Conservation (phyloP, 2,329 filamentous ascomycete species). For the Colletotrichum falcatum region DNA sequence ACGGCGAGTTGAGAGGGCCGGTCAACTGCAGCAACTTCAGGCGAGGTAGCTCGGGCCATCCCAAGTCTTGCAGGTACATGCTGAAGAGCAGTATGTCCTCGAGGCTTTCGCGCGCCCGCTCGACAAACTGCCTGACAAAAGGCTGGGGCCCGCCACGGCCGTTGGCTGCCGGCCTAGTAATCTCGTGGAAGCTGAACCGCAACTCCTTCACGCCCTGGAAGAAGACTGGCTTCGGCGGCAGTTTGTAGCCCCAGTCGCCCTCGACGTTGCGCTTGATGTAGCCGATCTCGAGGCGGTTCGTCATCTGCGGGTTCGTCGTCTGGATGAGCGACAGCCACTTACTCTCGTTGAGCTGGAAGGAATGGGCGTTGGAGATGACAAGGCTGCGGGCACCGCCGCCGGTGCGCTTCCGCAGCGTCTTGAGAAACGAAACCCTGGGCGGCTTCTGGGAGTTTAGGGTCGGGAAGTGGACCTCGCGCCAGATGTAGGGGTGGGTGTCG, state of each 20-base stretch:
- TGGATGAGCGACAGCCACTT: constrained; percentile 39
- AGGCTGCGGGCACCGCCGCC: constrained; percentile 34
- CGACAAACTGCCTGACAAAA: constrained; percentile 30
- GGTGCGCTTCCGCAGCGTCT: constrained; percentile 33
- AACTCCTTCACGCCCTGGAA: constrained; percentile 28
- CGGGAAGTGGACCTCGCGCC: constrained; percentile 37
- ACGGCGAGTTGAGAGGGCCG: constrained; percentile 25
- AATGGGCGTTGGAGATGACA: constrained; percentile 30
- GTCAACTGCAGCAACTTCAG: constrained; percentile 34
- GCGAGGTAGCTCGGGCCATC: constrained; percentile 35
- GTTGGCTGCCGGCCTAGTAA: constrained; percentile 2
- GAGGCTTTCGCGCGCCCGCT: constrained; percentile 25
- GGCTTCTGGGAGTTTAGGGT: constrained; percentile 17
- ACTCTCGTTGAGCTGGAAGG: constrained; percentile 37
- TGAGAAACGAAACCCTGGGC: constrained; percentile 29
- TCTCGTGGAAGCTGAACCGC: constrained; percentile 25
- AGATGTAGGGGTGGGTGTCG: constrained; percentile 37
- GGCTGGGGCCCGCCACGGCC: constrained; percentile 30
- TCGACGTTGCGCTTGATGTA: constrained; percentile 26
- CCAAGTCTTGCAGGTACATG: constrained; percentile 35
- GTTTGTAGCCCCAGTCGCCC: constrained; percentile 37
- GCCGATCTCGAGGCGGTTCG: constrained; percentile 35
- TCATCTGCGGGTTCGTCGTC: constrained; percentile 37
- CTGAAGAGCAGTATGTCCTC: constrained; percentile 24
- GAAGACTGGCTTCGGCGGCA: constrained; percentile 36